Conservation (phyloP, 208 protist genomes). For the Leptomonas pyrrhocoris region DNA sequence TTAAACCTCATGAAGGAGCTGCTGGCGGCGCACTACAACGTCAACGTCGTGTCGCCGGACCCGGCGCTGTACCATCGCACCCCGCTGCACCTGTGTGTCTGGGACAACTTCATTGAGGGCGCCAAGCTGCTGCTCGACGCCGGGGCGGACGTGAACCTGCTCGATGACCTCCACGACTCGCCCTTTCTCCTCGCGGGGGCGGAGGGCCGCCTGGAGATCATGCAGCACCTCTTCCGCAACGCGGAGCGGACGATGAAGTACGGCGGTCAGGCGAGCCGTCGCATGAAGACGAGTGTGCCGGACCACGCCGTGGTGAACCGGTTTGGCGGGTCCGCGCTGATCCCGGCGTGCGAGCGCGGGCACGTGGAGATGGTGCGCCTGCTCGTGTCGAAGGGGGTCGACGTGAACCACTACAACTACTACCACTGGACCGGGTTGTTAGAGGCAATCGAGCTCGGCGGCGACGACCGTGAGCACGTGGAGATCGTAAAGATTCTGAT, state of each 20-base stretch:
- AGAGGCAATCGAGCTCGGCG: slow-evolving; percentile 52
- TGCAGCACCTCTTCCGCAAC: slow-evolving; percentile 48
- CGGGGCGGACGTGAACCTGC: slow-evolving; percentile 55
- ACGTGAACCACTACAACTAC: slow-evolving; percentile 57
- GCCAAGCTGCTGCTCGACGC: slow-evolving; percentile 51
- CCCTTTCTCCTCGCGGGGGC: slow-evolving; percentile 52
- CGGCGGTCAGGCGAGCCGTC: slow-evolving; percentile 15
- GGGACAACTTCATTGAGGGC: slow-evolving; percentile 48
- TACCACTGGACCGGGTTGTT: slow-evolving; percentile 47
- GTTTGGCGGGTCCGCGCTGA: slow-evolving; percentile 42
- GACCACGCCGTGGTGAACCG: slow-evolving; percentile 48
- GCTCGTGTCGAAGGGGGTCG: slow-evolving; percentile 37
- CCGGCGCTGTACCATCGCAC: slow-evolving; percentile 42
- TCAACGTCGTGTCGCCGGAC: slow-evolving; percentile 35
- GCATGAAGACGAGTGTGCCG: slow-evolving; percentile 41
- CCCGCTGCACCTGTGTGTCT: slow-evolving; percentile 58
- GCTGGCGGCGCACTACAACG: slow-evolving; percentile 35
- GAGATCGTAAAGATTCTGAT: slow-evolving; percentile 64
- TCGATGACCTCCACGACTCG: slow-evolving; percentile 62
- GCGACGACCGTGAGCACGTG: slow-evolving; percentile 63
- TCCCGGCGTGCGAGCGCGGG: slow-evolving; percentile 56
- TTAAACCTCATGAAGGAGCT: slow-evolving; percentile 31
- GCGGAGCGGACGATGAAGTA: slow-evolving; percentile 32
- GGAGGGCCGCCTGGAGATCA: slow-evolving; percentile 51
- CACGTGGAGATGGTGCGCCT: slow-evolving; percentile 50